These are phyloP conservation scores for Pichia rugopelliculosa DNA, from an alignment of 805 yeast species.

Conservation along the genomic window DNA sequence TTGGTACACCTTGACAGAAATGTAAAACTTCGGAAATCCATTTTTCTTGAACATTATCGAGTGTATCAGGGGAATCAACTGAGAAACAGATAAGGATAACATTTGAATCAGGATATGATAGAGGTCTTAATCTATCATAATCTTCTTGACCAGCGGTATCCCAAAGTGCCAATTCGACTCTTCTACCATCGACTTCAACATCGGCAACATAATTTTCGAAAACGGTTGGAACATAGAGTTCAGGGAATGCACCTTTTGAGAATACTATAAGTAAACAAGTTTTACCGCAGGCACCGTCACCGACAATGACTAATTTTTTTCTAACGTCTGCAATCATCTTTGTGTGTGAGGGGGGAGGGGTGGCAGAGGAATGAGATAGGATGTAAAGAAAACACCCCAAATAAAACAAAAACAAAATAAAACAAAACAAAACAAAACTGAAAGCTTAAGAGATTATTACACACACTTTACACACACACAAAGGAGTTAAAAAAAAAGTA, in stretches of 20 bases:
- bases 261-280: constrained; percentile 83
- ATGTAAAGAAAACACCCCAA: background rate
- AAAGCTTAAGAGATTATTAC: no score
- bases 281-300: constrained; percentile 98
- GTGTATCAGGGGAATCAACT: constrained; percentile 83
- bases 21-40: constrained; percentile 93
- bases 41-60: constrained; percentile 90
- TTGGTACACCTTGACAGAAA: constrained; percentile 92
- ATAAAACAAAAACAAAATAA: background rate
- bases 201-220: constrained; percentile 97
- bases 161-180: constrained; percentile 92
- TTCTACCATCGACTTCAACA: constrained; percentile 84
- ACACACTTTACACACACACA: no score
- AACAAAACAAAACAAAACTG: background rate
- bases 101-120: constrained; percentile 87
- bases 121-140: constrained; percentile 87
- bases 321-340: constrained; percentile 45
- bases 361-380: background rate
- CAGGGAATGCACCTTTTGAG: constrained; percentile 87
- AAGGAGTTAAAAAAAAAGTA: no score
- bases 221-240: constrained; percentile 92
- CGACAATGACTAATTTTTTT: constrained; percentile 87
- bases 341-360: background rate
- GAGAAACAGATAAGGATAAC: constrained; percentile 90
- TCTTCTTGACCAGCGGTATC: constrained; percentile 99